These are phyloP conservation scores for Debaryomyces castellii DNA, from an alignment of 805 yeast genomes.

Conservation along the genomic window DNA sequence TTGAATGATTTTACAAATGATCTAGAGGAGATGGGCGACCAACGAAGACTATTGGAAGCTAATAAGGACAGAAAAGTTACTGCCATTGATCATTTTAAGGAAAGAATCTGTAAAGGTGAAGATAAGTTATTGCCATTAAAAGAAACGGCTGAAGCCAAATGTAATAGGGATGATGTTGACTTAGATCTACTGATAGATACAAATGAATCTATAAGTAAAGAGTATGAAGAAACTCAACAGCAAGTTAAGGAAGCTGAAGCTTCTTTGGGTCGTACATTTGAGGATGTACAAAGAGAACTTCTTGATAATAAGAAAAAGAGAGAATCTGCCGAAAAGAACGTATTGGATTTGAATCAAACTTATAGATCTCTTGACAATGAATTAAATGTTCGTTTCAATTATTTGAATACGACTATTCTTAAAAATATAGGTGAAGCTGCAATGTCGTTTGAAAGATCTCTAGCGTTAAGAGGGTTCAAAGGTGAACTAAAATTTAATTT, in stretches of 20 bases:
- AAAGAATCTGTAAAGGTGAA: constrained; percentile 12
- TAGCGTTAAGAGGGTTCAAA: constrained; percentile 66
- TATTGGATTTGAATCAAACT: constrained; percentile 31
- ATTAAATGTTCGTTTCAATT: constrained; percentile 30
- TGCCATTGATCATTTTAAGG: constrained; percentile 8
- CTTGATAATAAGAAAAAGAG: constrained; percentile 42
- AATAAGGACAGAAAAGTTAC: constrained; percentile 10
- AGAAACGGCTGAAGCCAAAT: constrained; percentile 36
- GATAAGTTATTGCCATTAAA: constrained; percentile 15
- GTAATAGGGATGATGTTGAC: constrained; percentile 42
- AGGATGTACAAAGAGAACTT: constrained; percentile 51
- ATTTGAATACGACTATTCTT: constrained; percentile 31
- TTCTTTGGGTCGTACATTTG: constrained; percentile 53
- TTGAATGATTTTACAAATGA: constrained; percentile 14
- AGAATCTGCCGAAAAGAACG: constrained; percentile 41
- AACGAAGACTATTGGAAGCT: constrained; percentile 9
- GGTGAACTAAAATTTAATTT: constrained; percentile 72
- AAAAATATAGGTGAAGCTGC: constrained; percentile 31
- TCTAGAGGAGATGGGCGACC: constrained; percentile 10
- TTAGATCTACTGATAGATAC: constrained; percentile 43
- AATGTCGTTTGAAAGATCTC: constrained; percentile 53
- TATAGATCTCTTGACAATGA: constrained; percentile 25
- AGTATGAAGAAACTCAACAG: constrained; percentile 45
- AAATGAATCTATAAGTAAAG: constrained; percentile 47
- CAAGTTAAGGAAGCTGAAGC: constrained; percentile 54